Evolutionary conservation across 116 monocot species (phyloP), one percentile per base, ranked within the genome.

Genomic region (Trichopus zeylanicus): DNA sequence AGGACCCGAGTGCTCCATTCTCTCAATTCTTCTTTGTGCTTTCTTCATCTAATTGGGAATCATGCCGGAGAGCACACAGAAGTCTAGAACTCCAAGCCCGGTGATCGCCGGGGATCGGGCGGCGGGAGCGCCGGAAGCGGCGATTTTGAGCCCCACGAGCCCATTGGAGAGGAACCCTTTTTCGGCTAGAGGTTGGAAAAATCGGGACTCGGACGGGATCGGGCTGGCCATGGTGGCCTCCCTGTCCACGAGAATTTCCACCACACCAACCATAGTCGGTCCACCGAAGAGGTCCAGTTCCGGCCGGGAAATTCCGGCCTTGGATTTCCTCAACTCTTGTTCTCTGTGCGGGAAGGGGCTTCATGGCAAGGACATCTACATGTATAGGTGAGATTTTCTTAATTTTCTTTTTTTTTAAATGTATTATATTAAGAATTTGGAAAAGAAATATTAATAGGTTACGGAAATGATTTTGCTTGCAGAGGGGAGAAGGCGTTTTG

Each of bases 331-430:
- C 18, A 73, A 51, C 13, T 51, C 15, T 32, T 85, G 85, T 64
- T 46, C 70, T 48, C 60, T 73, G 24, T 85, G 85, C 61, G 46
- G 73, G 67, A 85, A 85, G 66, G 67, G 66, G 26, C 70, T 85
- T 7, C 73, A 76, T 18, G 85, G 80, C 8, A 67, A 77, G 34
- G 85, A 85, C 39, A 80, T 85, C n/a, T 85, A 76, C 66, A 85
- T 85, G 62, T 85, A 80, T 33, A 73, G 80, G 85, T 85, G 71
- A 64, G 9, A 35, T 0, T 37, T 35, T 18, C 22, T 35, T 35
- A 31, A 7, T 11, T 22, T 59, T 53, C 27, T 13, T 27, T 27
- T 6, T 7, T 27, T 53, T 53, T 26, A 13, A 28, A 7, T 22
- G 26, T 2, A 53, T 27, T 53, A 11, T n/a, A n/a, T n/a, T n/a